Evolutionary conservation across 371 early-diverging fungal genomes (phyloP).

Genomic region (Rozella allomycis): DNA sequence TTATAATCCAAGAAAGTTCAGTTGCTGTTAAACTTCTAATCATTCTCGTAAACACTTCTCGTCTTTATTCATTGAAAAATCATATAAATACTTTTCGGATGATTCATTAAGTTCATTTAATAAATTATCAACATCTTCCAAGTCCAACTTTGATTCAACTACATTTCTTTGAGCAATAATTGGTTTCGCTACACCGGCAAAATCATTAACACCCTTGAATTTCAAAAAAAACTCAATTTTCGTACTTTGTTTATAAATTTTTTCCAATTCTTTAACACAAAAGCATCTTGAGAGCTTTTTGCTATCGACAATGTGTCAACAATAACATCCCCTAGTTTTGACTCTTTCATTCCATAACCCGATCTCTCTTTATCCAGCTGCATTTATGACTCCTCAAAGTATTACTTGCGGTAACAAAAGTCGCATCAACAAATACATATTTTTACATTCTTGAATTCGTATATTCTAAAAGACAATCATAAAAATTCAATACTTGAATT

Average conservation of each 20-base stretch:
- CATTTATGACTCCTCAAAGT: not conserved
- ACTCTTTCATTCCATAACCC: slow-evolving; percentile 41
- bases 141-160: slow-evolving; percentile 21
- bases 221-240: slow-evolving; percentile 1
- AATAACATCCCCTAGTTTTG: slow-evolving; percentile 35
- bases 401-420: slow-evolving; percentile 41
- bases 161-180: slow-evolving; percentile 1
- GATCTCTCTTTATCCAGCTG: slow-evolving; percentile 38
- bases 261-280: slow-evolving; percentile 33
- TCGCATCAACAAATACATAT: too few species aligned
- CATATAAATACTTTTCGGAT: slow-evolving; percentile 6
- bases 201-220: not conserved
- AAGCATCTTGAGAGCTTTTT: slow-evolving; percentile 24
- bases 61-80: slow-evolving; percentile 10
- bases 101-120: slow-evolving; percentile 14
- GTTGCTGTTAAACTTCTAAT: slow-evolving; percentile 29
- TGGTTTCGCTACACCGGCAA: not conserved
- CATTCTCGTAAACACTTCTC: slow-evolving; percentile 22
- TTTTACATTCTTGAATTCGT: too few species aligned
- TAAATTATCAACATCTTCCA: slow-evolving; percentile 11
- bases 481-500: too few species aligned
- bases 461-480: too few species aligned
- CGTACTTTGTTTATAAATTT: slow-evolving; percentile 14
- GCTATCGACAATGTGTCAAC: slow-evolving; percentile 30
- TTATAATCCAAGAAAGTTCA: slow-evolving; percentile 49